Evolutionary conservation across 495 filamentous ascomycete species (phyloP), one percentile per base, ranked within the genome.

Genomic region (Diplogelasinospora grovesii): DNA sequence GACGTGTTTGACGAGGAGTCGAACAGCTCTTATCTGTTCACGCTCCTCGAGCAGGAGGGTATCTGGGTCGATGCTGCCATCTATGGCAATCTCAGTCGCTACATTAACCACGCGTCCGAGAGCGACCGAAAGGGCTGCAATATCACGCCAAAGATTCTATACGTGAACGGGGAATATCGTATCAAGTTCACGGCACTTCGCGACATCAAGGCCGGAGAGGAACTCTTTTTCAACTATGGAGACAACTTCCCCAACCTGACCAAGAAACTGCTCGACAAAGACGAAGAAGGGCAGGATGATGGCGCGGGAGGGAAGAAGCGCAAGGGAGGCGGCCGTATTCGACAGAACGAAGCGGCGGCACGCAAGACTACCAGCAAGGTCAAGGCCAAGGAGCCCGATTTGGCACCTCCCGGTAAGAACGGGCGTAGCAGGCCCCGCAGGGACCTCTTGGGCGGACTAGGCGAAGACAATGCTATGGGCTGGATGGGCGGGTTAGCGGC

Each of bases 151-250:
- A 68, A 73, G 34, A 73, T 83, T 20, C 52, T 77, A 9, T 70
- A 83, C 35, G 79, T 79, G 11, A 83, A 83, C 42, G 71, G 73
- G 16, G 75, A 78, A 30, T 75, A 74, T 40, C 72, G 83, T 10
- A 85, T 88, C 52, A 81, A 77, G 22, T 79, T 88, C 53, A 71
- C 68, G 34, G 79, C 83, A 0, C 56, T 68, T 14, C 55, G 73
- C 5, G 68, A 79, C 13, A 74, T 86, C 30, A 66, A 68, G 25
- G 62, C 66, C 1, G 82, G 83, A 11, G 74, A 82, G 24, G 83
- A 88, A 52, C 57, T 88, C 4, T 81, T 83, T 49, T 86, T 86
- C 52, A 70, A 83, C 57, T 85, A 85, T 49, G 71, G 71, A 27
- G 75, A 71, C 46, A 68, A 66, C 19, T 68, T 69, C 48, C 69